Conservation (phyloP, 139 green algal species). For the Spirogloea muscicola region DNA sequence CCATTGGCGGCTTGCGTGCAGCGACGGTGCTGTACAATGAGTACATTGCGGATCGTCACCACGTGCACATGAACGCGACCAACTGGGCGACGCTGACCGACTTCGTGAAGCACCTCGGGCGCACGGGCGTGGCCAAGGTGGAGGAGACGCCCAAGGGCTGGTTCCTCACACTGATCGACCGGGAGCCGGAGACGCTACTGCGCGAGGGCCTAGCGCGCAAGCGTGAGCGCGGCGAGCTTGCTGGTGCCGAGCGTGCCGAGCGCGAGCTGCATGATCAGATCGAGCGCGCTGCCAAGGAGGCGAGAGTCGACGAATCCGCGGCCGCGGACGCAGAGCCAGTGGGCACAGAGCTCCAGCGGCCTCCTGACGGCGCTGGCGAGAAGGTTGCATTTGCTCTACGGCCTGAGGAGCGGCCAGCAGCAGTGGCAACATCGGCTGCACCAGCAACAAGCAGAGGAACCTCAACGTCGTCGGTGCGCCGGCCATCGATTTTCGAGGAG, state of each 20-base stretch:
- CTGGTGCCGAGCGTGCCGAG: conserved; percentile 33
- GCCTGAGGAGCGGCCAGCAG: no score
- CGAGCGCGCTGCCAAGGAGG: conserved; percentile 32
- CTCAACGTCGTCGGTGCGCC: no score
- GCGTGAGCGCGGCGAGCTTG: conserved; percentile 33
- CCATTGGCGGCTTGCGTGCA: no score
- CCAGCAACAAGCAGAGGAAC: no score
- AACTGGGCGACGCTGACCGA: conserved; percentile 87
- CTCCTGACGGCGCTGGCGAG: background rate
- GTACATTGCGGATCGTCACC: conserved; percentile 82
- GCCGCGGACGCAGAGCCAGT: background rate
- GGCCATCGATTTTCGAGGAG: no score
- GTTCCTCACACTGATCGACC: conserved; percentile 60
- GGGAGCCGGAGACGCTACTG: conserved; percentile 32
- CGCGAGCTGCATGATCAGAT: conserved; percentile 28
- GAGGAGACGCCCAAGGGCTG: conserved; percentile 88
- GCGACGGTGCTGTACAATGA: conserved; percentile 85
- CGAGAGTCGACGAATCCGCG: background rate
- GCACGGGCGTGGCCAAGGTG: conserved; percentile 78
- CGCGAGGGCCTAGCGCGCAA: conserved; percentile 29
- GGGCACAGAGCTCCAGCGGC: conserved; percentile 2
- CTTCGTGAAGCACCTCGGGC: conserved; percentile 78
- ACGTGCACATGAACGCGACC: conserved; percentile 98
- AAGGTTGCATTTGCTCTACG: conserved; percentile 13
- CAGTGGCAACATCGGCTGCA: no score